Percentiles rank a stretch among this genome's conserved stretches.
phyloP scores from a whole-genome alignment of 1,139 yeast species.

The Wickerhamomyces sp. region DNA sequence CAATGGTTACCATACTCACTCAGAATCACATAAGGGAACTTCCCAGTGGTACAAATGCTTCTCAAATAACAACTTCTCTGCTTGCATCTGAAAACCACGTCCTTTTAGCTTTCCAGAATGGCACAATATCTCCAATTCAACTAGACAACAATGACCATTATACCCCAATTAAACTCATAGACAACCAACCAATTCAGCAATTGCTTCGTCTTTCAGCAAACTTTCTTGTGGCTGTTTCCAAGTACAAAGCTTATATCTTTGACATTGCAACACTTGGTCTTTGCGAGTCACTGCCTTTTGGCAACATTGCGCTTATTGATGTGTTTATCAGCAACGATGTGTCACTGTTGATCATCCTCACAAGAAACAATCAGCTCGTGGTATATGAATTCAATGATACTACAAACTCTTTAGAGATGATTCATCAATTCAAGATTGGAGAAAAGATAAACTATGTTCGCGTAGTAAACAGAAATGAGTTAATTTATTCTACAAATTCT shows the following conservation, averaged over 20 bases:
- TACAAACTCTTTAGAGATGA: constrained; percentile 4
- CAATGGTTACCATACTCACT: neutral
- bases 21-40: neutral
- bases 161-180: neutral
- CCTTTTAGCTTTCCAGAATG: neutral
- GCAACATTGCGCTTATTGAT: neutral
- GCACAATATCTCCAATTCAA: neutral
- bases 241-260: neutral
- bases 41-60: neutral
- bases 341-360: constrained; percentile 1
- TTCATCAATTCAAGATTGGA: neutral
- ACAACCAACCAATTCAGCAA: neutral
- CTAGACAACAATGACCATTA: neutral
- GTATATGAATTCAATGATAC: constrained; percentile 1
- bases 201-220: neutral
- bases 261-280: constrained; percentile 3
- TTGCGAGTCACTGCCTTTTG: constrained; percentile 5
- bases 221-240: neutral
- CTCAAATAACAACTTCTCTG: neutral
- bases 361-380: constrained; percentile 1
- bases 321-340: neutral
- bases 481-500: constrained; percentile 1
- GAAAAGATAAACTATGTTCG: constrained; percentile 2
- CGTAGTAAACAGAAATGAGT: neutral
- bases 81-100: neutral